Evolutionary conservation across 2,329 filamentous ascomycete genomes (phyloP).

Genomic region (Cladophialophora yegresii): DNA sequence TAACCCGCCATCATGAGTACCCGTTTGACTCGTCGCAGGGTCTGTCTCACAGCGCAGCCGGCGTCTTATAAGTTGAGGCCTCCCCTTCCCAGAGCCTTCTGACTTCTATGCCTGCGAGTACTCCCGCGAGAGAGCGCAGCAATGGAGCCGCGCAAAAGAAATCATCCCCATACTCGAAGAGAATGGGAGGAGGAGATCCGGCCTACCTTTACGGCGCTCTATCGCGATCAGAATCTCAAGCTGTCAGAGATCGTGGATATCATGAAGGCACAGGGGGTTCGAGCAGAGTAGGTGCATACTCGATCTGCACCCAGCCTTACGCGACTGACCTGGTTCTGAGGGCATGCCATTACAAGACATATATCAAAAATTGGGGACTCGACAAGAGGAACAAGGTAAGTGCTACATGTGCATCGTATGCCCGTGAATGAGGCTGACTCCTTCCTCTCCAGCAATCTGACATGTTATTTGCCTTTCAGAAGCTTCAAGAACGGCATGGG

Average conservation of each 20-base stretch:
- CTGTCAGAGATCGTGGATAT: background rate
- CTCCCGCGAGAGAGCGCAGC: background rate
- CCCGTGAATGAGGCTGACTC: background rate
- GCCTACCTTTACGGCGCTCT: constrained; percentile 4
- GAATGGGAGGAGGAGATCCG: constrained; percentile 12
- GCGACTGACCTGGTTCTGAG: background rate
- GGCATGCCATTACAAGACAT: constrained; percentile 5
- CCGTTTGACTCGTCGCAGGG: background rate
- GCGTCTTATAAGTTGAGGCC: background rate
- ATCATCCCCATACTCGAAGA: constrained; percentile 7
- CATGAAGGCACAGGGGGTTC: background rate
- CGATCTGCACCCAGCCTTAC: background rate
- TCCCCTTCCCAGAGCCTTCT: background rate
- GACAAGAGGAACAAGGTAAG: constrained; percentile 6
- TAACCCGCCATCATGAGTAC: background rate
- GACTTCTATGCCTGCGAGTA: background rate
- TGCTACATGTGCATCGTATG: background rate
- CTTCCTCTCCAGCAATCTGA: background rate
- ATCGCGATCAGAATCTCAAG: background rate
- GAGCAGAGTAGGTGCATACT: background rate
- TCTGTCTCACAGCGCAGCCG: background rate
- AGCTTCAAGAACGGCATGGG: background rate
- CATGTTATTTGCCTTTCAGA: constrained; percentile 8
- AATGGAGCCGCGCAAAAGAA: background rate
- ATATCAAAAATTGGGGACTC: constrained; percentile 4